These are phyloP conservation scores for Umbelopsis sp. DNA, from an alignment of 192 early-diverging fungal genomes.

Conservation along the genomic window DNA sequence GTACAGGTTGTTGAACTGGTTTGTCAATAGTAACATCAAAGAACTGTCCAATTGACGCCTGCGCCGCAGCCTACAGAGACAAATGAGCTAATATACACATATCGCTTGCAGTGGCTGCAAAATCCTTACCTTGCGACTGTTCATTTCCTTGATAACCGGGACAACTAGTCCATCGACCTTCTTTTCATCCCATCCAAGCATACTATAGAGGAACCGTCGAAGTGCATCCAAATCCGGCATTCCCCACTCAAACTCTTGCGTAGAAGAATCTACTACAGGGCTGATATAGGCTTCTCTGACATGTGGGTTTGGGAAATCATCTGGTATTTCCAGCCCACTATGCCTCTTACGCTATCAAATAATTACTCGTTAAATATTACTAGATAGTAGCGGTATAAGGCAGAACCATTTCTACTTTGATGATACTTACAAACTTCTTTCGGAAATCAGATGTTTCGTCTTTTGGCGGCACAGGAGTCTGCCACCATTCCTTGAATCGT, in stretches of 20 bases:
- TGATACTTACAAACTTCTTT: slow-evolving; percentile 45
- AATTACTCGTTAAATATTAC: neutral
- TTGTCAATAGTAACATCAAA: slow-evolving; percentile 35
- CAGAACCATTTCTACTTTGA: neutral
- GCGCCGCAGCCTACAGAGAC: slow-evolving; percentile 26
- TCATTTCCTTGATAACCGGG: slow-evolving; percentile 68
- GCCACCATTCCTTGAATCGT: slow-evolving; percentile 59
- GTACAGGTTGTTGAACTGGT: slow-evolving; percentile 17
- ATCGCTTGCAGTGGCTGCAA: too few species aligned
- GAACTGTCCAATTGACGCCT: slow-evolving; percentile 40
- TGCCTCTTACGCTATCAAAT: slow-evolving; percentile 56
- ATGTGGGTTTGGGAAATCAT: slow-evolving; percentile 76
- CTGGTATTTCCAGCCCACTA: slow-evolving; percentile 68
- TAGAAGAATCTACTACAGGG: slow-evolving; percentile 74
- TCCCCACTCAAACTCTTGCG: slow-evolving; percentile 68
- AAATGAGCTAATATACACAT: neutral
- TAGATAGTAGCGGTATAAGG: too few species aligned
- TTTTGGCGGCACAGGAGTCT: slow-evolving; percentile 16
- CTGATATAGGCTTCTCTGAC: slow-evolving; percentile 79
- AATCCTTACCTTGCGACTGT: slow-evolving; percentile 32
- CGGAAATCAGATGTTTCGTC: slow-evolving; percentile 31
- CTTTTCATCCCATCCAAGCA: slow-evolving; percentile 61
- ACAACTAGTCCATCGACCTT: slow-evolving; percentile 71
- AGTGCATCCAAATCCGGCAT: slow-evolving; percentile 69
- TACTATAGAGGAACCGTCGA: slow-evolving; percentile 60